Percentiles rank a stretch among this genome's conserved stretches.
These are phyloP conservation scores for Zymoseptoria passerinii DNA, from an alignment of 2,329 filamentous ascomycete genomes.

Conservation along the genomic window DNA sequence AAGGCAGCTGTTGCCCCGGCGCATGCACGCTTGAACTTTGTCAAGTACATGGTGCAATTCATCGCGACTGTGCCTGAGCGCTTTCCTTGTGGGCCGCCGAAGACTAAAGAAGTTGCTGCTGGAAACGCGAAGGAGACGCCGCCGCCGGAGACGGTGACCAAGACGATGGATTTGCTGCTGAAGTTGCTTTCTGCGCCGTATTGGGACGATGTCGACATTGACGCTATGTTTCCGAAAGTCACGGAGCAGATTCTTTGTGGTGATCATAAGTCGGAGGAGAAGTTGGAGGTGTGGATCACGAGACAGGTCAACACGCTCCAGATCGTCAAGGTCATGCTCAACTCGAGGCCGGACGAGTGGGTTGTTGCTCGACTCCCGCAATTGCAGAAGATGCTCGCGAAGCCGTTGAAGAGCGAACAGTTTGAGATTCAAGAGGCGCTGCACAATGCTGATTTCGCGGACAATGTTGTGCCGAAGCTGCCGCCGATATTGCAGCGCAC, in stretches of 20 bases:
- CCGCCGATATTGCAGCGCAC: conserved; percentile 71
- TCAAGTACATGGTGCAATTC: conserved; percentile 93
- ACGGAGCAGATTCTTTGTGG: conserved; percentile 77
- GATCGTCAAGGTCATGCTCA: conserved; percentile 80
- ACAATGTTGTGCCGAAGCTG: conserved; percentile 53
- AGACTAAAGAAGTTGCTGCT: conserved; percentile 44
- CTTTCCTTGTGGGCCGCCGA: conserved; percentile 61
- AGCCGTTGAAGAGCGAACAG: conserved; percentile 78
- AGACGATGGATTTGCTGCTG: conserved; percentile 70
- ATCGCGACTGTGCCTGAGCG: conserved; percentile 84
- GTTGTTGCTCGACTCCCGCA: conserved; percentile 66
- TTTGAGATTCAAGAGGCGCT: conserved; percentile 90
- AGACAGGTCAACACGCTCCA: conserved; percentile 91
- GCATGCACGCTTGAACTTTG: conserved; percentile 64
- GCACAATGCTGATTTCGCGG: conserved; percentile 62
- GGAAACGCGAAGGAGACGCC: background rate
- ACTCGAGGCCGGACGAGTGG: conserved; percentile 85
- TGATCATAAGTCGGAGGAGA: conserved; percentile 49
- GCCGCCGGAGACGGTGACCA: conserved; percentile 68
- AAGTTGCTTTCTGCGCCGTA: conserved; percentile 79
- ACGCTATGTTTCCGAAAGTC: conserved; percentile 74
- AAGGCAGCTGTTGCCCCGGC: conserved; percentile 34
- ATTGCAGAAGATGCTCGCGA: conserved; percentile 83
- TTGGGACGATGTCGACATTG: conserved; percentile 87
- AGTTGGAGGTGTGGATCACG: conserved; percentile 65